phyloP scores from a whole-genome alignment of 306 rosid species.

The Begonia masoniana region DNA sequence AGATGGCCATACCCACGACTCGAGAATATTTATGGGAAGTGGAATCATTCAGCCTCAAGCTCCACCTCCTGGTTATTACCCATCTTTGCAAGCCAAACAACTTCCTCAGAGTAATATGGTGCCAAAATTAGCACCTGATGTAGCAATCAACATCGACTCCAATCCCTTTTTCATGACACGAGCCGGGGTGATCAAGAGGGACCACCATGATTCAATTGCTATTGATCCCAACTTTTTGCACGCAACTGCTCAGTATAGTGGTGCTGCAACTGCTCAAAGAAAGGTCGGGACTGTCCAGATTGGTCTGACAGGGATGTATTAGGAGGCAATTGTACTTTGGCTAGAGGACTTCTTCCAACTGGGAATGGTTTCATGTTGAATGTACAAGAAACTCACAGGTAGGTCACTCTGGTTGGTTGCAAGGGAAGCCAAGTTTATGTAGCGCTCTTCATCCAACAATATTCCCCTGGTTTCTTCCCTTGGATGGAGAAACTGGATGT shows the following conservation, averaged over 20 bases:
- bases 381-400: too few species aligned
- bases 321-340: too few species aligned
- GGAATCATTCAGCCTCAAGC: constrained; percentile 35
- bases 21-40: constrained; percentile 43
- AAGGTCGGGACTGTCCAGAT: constrained; percentile 63
- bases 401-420: too few species aligned
- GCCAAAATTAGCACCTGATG: constrained; percentile 55
- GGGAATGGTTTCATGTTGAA: too few species aligned
- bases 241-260: constrained; percentile 44
- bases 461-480: too few species aligned
- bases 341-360: too few species aligned
- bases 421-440: too few species aligned
- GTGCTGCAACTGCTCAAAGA: constrained; percentile 39
- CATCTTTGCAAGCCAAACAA: constrained; percentile 35
- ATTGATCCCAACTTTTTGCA: constrained; percentile 48
- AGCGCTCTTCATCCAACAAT: too few species aligned
- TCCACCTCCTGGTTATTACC: constrained; percentile 29
- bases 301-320: constrained; percentile 40
- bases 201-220: constrained; percentile 36
- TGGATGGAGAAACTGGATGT: too few species aligned
- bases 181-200: constrained; percentile 50
- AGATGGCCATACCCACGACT: constrained; percentile 47
- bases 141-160: constrained; percentile 57
- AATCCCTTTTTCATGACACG: constrained; percentile 77
- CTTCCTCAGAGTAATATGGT: constrained; percentile 28